Evolutionary conservation across 2,329 filamentous ascomycete genomes (phyloP), one percentile per base, ranked within the genome.

Genomic region (Aureobasidium sp.): DNA sequence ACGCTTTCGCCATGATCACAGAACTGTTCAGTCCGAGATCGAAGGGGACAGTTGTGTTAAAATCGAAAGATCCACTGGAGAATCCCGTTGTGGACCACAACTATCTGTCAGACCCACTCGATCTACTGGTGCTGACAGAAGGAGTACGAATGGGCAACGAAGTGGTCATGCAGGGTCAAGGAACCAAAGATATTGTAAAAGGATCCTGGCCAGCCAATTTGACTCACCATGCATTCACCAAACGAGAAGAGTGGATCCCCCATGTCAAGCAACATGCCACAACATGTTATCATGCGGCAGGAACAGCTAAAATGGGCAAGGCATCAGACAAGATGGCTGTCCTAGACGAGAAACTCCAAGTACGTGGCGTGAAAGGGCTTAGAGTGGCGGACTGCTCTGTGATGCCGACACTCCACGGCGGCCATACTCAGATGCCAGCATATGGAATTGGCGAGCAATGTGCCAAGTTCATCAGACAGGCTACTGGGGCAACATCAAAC

Each of bases 131-230:
- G 6, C 69, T 87, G 59, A 80, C 76, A 2, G 84, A 87, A 68
- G 84, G 80, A 0, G 85, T 82, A 50, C 76, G 77, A 1, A 82
- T 81, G 51, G 83, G 77, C 0, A 86, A 87, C 65, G 84, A 87
- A 70, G 82, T 87, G 64, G 77, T 85, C 29, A 81, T 79, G 69
- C 73, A 82, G 17, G 84, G 84, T 0, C 74, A 75, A 1, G 84
- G 82, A 0, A 87, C 84, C 0, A 84, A 79, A 70, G 78, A 81
- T 60, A 74, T 87, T 6, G 77, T 86, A 13, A 84, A 84, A 67
- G 84, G 84, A 0, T 79, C 81, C 12, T 87, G 84, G 84, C 84
- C 84, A 15, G 55, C 65, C 2, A 74, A 78, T 34, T 68, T 79
- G 47, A 76, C 68, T 1, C 84, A 87, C 65, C 82, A 86, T 70